Base-by-base conservation (phyloP, 2,329 filamentous ascomycete species). In the Plectosphaerella cucumerina region DNA sequence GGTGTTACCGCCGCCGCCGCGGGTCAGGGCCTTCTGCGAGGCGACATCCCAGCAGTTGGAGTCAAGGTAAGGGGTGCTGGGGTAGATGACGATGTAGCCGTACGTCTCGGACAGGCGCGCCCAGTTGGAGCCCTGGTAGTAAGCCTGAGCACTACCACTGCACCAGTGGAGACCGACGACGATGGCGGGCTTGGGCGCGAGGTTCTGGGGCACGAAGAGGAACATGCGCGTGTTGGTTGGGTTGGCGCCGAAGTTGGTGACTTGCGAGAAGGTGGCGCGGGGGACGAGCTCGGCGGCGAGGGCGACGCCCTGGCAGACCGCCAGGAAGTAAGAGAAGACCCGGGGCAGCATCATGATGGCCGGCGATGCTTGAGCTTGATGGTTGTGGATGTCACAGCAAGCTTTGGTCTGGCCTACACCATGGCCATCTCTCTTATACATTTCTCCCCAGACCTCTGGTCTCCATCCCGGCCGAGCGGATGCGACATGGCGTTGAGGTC, bases 31-130 rank as follows among this genome's bases (percentile, higher is more conserved):
- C 42, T 68, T 71, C 35, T 71, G 70, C 12, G 75, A 80, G 5
- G 78, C 73, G 6, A 85, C 81, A 57, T 85, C 82, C 75, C 81
- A 85, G 67, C 82, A 85, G 47, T 64, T 73, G 49, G 18, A 39
- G 14, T 52, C 14, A 62, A 61, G 10, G 48, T 69, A 70, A 17
- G 60, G 61, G 8, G 67, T 73, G 58, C 69, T 69, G 3, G 75
- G 75, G 56, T 73, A 78, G 55, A 77, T 71, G 23, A 73, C 63
- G 49, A 86, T 81, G 65, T 79, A 84, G 31, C 80, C 80, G 48
- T 78, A 70, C 26, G 67, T 65, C 54, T 84, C 79, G 15, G 82
- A 77, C 15, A 78, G 69, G 3, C 67, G 68, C 22, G 76, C 74
- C 62, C 82, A 84, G 4, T 75, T 72, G 1, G 73, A 76, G 52